Base-by-base conservation (phyloP, 768 basidiomycete genomes). In the Xerocomellus chrysenteron region DNA sequence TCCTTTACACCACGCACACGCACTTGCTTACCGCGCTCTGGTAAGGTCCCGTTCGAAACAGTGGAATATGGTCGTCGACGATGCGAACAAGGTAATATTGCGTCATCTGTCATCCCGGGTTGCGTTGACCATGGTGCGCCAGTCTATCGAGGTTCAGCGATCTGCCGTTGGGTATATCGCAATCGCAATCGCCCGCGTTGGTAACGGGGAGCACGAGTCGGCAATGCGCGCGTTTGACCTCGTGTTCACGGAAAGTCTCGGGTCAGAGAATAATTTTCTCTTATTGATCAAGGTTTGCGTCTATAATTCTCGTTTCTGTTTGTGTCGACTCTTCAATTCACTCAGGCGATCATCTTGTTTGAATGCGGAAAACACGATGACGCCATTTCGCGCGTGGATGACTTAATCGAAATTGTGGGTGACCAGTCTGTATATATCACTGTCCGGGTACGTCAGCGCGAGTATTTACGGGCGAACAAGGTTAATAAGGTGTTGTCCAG, bases 221-320 rank as follows among this genome's bases (percentile, higher is more conserved):
- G 63, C 35, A 7, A 45, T 52, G 28, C 28, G 45, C 17, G 7
- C n/a, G 13, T 57, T 64, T 26, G 59, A 64, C 35, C 59, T 61
- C 13, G 49, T 48, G 3, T 55, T 64, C 21, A 30, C 8, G 26
- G 26, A 28, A 28, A 21, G 21, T 12, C 30, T 24, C 11, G 2
- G 40, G 10, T 7, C 9, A 7, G 63, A 64, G n/a, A 55, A 24
- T 14, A 41, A 32, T 4, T 37, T 61, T 47, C 47, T 65, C 6
- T 41, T 64, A 16, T 32, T 57, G 0, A 49, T 64, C 28, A 65
- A 62, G 59, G 63, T 53, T 21, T 17, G 19, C 2, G 2, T 13
- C 6, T 2, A 11, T 42, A 1, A 17, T n/a, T 5, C 10, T 32
- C 7, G 0, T 24, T 0, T 1, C 1, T 37, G 2, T 11, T 32